Conservation (phyloP, 2,329 filamentous ascomycete species). For the Epichloe baconii region DNA sequence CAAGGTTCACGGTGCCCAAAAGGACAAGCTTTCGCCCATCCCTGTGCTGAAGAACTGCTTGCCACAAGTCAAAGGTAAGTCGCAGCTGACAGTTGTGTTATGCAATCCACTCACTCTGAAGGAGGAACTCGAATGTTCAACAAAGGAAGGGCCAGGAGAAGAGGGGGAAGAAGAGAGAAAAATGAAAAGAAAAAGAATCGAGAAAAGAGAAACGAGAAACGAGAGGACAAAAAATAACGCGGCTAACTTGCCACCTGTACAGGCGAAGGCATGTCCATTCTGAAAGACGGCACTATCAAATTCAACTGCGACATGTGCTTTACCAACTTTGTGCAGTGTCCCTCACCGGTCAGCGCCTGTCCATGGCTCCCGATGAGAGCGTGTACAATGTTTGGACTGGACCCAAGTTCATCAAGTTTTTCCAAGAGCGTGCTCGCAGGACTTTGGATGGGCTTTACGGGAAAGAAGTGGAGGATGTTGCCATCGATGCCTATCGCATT, state of each 20-base stretch:
- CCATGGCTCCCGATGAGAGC: conserved; percentile 30
- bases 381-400: conserved; percentile 31
- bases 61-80: conserved; percentile 27
- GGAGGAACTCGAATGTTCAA: too few relatives aligned
- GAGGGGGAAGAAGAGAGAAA: not conserved
- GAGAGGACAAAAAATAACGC: not conserved
- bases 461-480: conserved; percentile 22
- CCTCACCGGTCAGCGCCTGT: conserved; percentile 36
- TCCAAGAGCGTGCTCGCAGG: conserved; percentile 27
- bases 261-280: conserved; percentile 32
- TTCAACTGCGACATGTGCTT: conserved; percentile 49
- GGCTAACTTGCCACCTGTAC: conserved; percentile 5
- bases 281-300: conserved; percentile 39
- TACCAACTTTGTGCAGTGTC: conserved; percentile 36
- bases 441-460: conserved; percentile 30
- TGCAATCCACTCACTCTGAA: not conserved
- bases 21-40: conserved; percentile 31
- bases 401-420: conserved; percentile 27
- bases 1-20: conserved; percentile 28
- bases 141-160: too few relatives aligned
- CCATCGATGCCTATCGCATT: conserved; percentile 30
- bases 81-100: not conserved
- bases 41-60: conserved; percentile 40
- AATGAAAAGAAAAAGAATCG: too few relatives aligned
- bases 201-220: too few relatives aligned